Percentiles rank a stretch among this genome's conserved stretches.
These are phyloP conservation scores for Elasticomyces elasticus DNA, from an alignment of 495 filamentous ascomycete genomes.

Conservation along the genomic window DNA sequence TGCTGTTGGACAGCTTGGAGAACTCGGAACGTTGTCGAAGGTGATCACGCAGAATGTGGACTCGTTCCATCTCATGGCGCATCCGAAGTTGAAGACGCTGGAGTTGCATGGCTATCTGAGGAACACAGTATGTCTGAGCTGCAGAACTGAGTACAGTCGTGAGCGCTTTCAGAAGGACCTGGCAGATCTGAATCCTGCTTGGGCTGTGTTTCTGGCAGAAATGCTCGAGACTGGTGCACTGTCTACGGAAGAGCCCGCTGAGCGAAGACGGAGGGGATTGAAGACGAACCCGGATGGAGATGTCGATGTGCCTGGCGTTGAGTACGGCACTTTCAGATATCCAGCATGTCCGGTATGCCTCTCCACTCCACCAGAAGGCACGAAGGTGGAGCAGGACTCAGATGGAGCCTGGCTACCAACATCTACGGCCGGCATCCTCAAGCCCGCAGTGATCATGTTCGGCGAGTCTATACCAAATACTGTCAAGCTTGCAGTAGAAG, in stretches of 20 bases:
- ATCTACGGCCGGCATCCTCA: conserved; percentile 71
- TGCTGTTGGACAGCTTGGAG: conserved; percentile 60
- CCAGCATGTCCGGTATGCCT: conserved; percentile 80
- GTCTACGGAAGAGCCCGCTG: conserved; percentile 62
- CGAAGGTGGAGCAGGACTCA: conserved; percentile 56
- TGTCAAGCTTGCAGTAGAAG: conserved; percentile 69
- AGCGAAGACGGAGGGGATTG: conserved; percentile 57
- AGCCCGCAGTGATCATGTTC: conserved; percentile 91
- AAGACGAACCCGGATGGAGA: conserved; percentile 91
- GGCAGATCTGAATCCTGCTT: conserved; percentile 70
- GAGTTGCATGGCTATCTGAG: conserved; percentile 89
- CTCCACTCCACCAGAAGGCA: conserved; percentile 57
- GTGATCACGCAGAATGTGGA: conserved; percentile 94
- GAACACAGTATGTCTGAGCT: conserved; percentile 70
- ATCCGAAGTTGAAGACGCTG: conserved; percentile 62
- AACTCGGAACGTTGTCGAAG: conserved; percentile 58
- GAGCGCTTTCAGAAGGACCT: conserved; percentile 67
- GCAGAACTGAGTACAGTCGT: conserved; percentile 39
- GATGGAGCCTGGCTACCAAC: conserved; percentile 69
- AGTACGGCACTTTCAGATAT: conserved; percentile 84
- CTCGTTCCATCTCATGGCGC: conserved; percentile 73
- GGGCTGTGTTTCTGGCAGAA: conserved; percentile 65
- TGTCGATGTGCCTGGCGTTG: conserved; percentile 78
- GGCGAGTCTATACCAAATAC: conserved; percentile 66
- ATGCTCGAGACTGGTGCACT: conserved; percentile 64